phyloP scores from a whole-genome alignment of 305 asterid species.

The Plantago coronopus region DNA sequence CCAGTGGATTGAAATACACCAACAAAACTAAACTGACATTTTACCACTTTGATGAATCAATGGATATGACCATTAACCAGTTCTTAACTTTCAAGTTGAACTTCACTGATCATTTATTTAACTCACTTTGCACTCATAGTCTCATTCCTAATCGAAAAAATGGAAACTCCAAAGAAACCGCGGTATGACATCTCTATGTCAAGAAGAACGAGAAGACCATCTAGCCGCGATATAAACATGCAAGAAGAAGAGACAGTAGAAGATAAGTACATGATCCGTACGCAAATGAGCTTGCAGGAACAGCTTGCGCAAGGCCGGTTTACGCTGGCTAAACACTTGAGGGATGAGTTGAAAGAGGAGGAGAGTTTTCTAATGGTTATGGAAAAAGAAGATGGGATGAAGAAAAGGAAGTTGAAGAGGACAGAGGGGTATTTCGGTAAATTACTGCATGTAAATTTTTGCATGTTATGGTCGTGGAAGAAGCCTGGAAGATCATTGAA shows the following conservation, averaged over 20 bases:
- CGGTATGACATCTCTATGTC: conserved; percentile 1
- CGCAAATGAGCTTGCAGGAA: not conserved
- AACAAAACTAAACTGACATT: conserved; percentile 12
- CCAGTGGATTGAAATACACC: not conserved
- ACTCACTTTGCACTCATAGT: not conserved
- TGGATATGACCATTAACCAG: conserved; percentile 5
- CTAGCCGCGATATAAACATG: not conserved
- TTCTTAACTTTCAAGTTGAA: not conserved
- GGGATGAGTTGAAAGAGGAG: not conserved
- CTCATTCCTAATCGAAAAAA: not conserved
- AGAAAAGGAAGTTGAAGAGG: not conserved
- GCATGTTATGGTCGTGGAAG: conserved; percentile 3
- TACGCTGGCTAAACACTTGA: conserved; percentile 12
- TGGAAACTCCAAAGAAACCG: not conserved
- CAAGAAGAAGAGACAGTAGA: not conserved
- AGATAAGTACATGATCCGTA: not conserved
- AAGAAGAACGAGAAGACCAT: conserved; percentile 1
- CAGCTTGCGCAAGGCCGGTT: not conserved
- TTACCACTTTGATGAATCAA: conserved; percentile 11
- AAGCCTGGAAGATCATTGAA: not conserved
- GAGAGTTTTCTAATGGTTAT: not conserved
- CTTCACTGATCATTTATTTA: not conserved
- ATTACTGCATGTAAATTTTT: not conserved
- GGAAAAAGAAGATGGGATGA: not conserved
- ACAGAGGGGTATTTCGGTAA: not conserved